Evolutionary conservation across 2,329 filamentous ascomycete species (phyloP), one percentile per base, ranked within the genome.

Genomic region (Paraconiothyrium sp.): DNA sequence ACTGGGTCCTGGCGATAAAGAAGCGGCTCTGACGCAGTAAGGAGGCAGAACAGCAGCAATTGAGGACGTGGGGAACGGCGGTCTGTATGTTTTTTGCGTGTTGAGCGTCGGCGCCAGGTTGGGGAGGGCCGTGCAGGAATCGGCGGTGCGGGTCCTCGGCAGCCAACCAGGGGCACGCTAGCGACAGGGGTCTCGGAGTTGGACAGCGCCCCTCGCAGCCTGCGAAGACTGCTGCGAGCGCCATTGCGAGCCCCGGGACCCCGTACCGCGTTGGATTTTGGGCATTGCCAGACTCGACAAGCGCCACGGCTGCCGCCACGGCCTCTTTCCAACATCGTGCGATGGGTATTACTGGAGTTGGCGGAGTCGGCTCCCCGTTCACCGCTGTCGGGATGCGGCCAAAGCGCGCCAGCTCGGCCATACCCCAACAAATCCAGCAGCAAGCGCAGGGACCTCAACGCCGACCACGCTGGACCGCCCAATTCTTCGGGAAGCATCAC

Each of bases 1-100:
- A 57, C 20, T 49, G 52, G 48, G 39, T 34, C 44, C 58, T 60
- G 64, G 35, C 46, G 61, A 55, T 47, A 43, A 43, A 52, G 52
- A 67, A n/a, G 57, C 59, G 61, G 62, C 61, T 39, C 41, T 24
- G 57, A 20, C 9, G 48, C 35, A 13, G 56, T 39, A 54, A 55
- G 65, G 58, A 59, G 66, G 69, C 67, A 69, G 68, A 68, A 67
- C 69, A 63, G 65, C 61, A 62, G 57, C 52, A 57, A 62, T 59
- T 60, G 64, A 64, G 62, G 67, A 59, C 63, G 61, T 65, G 64
- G 66, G 60, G 64, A 66, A 64, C 59, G 54, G 74, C 74, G 74
- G 75, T 77, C 72, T 76, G 72, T 59, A 66, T 75, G 69, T 74
- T 77, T 76, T 76, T 73, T 74, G 69, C 69, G 68, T 59, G 65